A percentile compares a stretch with the other conserved stretches of the same genome.
Conservation (phyloP, 2,329 filamentous ascomycete species). For the Verticillium tricorpus region DNA sequence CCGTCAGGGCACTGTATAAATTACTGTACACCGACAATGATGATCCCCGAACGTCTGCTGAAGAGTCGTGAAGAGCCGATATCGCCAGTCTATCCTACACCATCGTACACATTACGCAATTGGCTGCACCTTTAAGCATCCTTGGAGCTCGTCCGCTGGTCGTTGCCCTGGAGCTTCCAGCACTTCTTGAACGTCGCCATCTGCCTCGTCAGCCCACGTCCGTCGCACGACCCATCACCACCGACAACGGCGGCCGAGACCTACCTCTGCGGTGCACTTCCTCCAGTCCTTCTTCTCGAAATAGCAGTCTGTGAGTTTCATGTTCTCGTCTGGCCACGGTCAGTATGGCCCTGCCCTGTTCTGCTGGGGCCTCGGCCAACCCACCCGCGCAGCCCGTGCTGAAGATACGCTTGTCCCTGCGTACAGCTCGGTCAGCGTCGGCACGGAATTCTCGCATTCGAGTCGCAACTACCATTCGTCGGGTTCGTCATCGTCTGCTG, state of each 20-base stretch:
- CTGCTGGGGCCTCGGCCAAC: constrained; percentile 40
- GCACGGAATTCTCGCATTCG: neutral
- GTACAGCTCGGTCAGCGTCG: constrained; percentile 5
- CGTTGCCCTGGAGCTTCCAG: constrained; percentile 88
- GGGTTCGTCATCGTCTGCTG: constrained; percentile 71
- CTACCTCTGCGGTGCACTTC: constrained; percentile 79
- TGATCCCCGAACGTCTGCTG: neutral
- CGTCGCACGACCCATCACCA: too few species aligned
- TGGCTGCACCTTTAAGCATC: constrained; percentile 42
- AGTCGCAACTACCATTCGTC: constrained; percentile 78
- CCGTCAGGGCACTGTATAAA: neutral
- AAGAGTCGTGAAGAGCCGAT: neutral
- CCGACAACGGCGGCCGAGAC: constrained; percentile 22
- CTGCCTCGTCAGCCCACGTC: constrained; percentile 39
- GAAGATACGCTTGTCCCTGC: constrained; percentile 95
- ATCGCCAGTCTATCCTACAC: neutral
- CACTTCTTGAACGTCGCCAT: constrained; percentile 87
- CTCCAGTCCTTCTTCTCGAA: constrained; percentile 96
- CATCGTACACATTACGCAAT: neutral
- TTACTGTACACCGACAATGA: neutral
- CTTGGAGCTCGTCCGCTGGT: constrained; percentile 73
- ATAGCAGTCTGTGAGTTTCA: constrained; percentile 90
- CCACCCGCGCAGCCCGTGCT: constrained; percentile 92
- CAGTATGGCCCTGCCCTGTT: neutral
- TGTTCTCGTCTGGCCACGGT: constrained; percentile 66